Base-by-base conservation (phyloP, 2,329 filamentous ascomycete species). In the Neofusicoccum parvum region DNA sequence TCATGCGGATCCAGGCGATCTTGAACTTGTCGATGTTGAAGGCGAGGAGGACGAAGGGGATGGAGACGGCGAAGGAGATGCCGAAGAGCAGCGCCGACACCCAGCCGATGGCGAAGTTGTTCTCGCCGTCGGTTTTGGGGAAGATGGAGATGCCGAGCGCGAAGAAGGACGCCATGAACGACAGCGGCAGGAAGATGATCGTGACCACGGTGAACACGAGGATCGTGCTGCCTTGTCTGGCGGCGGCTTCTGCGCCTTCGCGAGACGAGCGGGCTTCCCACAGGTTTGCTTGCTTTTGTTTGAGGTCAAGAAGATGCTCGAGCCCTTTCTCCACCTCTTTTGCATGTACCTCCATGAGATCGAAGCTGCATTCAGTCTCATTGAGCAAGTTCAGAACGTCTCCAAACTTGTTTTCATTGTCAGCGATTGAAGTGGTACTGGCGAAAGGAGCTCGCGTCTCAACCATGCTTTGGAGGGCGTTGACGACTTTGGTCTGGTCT, bases 211-310 rank as follows among this genome's bases (percentile, higher is more conserved):
- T 87, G 70, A 87, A 87, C 7, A 87, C 82, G 81, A 87, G 84
- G 67, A 87, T 82, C 0, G 83, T 86, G 0, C 32, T 36, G 2
- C 78, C 83, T 75, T 89, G 81, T 7, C 83, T 80, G 0, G 86
- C 85, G 0, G 87, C 88, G 0, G 85, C 84, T 2, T 85, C 82
- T 0, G 88, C 87, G 73, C 89, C 87, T 58, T 89, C 85, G 17
- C 84, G 79, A 0, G 85, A 83, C 62, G 85, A 89, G 2, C 87
- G 83, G 1, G 87, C 88, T 72, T 90, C 88, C 53, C 89, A 85
- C 0, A 86, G 87, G 74, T 90, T 90, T 68, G 87, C 87, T 66
- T 90, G 87, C 73, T 90, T 90, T 70, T 90, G 88, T 70, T 90
- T 90, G 0, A 90, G 80, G 68, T 90, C 88, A 0, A 90, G 82